These are phyloP conservation scores for Gracilaria gracilis DNA, from an alignment of 23 red algal species.

Conservation along the genomic window DNA sequence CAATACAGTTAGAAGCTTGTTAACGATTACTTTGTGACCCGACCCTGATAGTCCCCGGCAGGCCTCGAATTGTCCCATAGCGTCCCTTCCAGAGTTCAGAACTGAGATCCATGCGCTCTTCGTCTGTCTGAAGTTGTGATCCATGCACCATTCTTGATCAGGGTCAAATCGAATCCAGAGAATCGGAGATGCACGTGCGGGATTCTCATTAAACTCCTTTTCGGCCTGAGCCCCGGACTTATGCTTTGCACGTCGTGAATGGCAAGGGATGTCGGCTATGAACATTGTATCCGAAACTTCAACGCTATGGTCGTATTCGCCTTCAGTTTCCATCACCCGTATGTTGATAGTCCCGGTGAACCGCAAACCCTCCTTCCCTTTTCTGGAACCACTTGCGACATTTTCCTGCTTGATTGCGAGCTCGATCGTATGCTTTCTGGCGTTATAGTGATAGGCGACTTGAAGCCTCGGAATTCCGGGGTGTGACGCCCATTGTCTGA, in stretches of 20 bases:
- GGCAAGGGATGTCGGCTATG: conserved; percentile 59
- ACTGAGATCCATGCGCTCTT: conserved; percentile 76
- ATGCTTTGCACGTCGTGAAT: conserved; percentile 64
- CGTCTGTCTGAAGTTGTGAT: conserved; percentile 63
- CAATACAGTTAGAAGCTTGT: conserved; percentile 62
- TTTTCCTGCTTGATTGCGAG: conserved; percentile 82
- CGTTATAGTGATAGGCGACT: conserved; percentile 88
- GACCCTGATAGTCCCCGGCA: conserved; percentile 58
- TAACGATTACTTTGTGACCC: conserved; percentile 46
- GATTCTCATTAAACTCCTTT: conserved; percentile 54
- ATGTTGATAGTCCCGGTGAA: conserved; percentile 78
- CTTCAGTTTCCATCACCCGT: conserved; percentile 87
- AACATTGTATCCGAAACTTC: conserved; percentile 75
- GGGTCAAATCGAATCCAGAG: conserved; percentile 91
- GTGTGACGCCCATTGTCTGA: conserved; percentile 74
- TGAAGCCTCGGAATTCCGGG: conserved; percentile 65
- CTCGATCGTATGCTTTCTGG: conserved; percentile 78
- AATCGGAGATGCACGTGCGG: conserved; percentile 72
- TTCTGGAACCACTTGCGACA: background rate
- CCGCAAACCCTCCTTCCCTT: conserved; percentile 24
- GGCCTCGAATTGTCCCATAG: conserved; percentile 80
- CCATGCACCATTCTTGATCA: conserved; percentile 87
- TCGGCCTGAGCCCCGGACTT: conserved; percentile 61
- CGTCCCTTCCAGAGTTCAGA: conserved; percentile 82
- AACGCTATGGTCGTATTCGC: conserved; percentile 78